Conservation (phyloP, 345 rosid genomes). For the Salix suchowensis region DNA sequence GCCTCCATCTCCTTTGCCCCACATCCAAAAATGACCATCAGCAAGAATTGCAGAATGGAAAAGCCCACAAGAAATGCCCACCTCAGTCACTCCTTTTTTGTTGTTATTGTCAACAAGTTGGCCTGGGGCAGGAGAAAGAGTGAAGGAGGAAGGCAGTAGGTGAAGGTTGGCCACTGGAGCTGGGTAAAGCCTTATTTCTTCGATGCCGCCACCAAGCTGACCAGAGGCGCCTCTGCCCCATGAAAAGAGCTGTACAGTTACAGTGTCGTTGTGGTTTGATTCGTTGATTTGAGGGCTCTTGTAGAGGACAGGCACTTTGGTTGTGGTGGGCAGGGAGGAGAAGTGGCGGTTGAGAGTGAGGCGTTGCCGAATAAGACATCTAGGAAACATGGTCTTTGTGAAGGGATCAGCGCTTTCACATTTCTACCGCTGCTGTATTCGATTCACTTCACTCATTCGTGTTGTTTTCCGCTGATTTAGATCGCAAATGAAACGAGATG, state of each 20-base stretch:
- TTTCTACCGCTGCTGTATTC: background rate
- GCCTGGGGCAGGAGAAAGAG: conserved; percentile 59
- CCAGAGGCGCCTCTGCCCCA: conserved; percentile 97
- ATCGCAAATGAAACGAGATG: no score
- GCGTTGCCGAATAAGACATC: background rate
- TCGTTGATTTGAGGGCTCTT: conserved; percentile 33
- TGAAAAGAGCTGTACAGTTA: conserved; percentile 61
- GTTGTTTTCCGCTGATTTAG: no score
- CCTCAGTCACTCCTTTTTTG: conserved; percentile 4
- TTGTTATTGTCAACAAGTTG: conserved; percentile 11
- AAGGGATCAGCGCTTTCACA: background rate
- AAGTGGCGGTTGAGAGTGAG: conserved; percentile 8
- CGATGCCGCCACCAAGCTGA: conserved; percentile 89
- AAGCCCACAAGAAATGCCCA: conserved; percentile 79
- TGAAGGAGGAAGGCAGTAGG: conserved; percentile 37
- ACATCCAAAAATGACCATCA: conserved; percentile 66
- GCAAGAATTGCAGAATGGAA: conserved; percentile 71
- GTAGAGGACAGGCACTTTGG: conserved; percentile 48
- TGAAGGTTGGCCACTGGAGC: conserved; percentile 55
- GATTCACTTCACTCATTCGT: no score
- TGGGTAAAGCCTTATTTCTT: conserved; percentile 69
- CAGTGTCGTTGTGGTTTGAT: conserved; percentile 14
- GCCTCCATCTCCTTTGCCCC: conserved; percentile 98
- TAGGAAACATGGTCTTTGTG: background rate
- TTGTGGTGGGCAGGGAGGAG: conserved; percentile 19